Evolutionary conservation across 2,329 filamentous ascomycete species (phyloP), one percentile per base, ranked within the genome.

Genomic region (Aspergillus ochraceus): DNA sequence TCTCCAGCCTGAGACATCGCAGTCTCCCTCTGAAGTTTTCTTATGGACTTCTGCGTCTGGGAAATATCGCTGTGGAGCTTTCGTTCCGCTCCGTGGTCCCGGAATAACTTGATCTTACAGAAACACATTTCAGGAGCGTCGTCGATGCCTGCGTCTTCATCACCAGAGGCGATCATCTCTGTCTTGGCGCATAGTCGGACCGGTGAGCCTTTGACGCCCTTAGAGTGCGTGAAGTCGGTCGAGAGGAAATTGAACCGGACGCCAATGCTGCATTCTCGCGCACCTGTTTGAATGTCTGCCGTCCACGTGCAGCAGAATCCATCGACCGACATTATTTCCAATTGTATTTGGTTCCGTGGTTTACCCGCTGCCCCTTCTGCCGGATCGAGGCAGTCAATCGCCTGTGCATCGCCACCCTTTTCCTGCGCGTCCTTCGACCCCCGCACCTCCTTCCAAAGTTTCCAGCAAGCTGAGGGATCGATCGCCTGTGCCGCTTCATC

Each of bases 171-270:
- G 30, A 51, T 26, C 54, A 19, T 26, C 32, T 51, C 39, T 3
- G 54, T 56, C 47, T 56, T 56, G n/a, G 47, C 54, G 45, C 54
- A 56, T 42, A 56, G 24, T 42, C 46, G 22, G 14, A 56, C 54
- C 10, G 47, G 20, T 1, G 14, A 22, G 3, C 54, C 95, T 77
- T 98, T 99, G 52, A 99, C 95, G 50, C 95, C 95, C 73, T 99
- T 99, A 11, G 95, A 98, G 72, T 98, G 95, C 75, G 94, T 98
- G 74, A 98, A 99, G 73, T 99, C 95, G 10, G 95, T 99, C 0
- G 95, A 99, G 0, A 99, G 82, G 72, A 99, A 99, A 79, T 99
- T 99, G 83, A 98, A 99, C 49, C 95, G 90, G 12, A 98, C 91
- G 10, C 92, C 90, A 58, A 99, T 87, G 53, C 88, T 90, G 74